Evolutionary conservation across 108 stramenopile species (phyloP).

Genomic region (Discostella stelligeroides): DNA sequence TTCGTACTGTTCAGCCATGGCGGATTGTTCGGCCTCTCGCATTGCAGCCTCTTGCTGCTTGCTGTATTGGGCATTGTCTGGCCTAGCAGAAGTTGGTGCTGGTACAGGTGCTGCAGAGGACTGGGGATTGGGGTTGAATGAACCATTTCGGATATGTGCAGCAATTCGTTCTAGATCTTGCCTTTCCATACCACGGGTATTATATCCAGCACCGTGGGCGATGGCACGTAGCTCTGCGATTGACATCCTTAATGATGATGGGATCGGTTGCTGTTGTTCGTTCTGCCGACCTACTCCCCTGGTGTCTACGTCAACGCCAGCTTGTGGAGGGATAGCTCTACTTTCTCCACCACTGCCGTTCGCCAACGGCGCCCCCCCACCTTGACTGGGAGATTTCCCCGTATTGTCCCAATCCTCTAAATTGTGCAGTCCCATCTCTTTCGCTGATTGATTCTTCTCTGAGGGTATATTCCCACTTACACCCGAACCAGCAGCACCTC

Average conservation of each 20-base stretch:
- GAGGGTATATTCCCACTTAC: conserved; percentile 1
- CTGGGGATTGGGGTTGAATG: conserved; percentile 9
- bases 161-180: conserved; percentile 73
- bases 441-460: conserved; percentile 25
- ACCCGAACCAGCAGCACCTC: conserved; percentile 3
- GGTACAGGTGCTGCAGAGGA: conserved; percentile 8
- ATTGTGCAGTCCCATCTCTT: conserved; percentile 50
- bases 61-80: conserved; percentile 5
- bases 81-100: background rate
- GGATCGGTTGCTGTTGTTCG: conserved; percentile 4
- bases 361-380: background rate
- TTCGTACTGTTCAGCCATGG: conserved; percentile 19
- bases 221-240: conserved; percentile 81
- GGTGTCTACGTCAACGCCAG: conserved; percentile 6
- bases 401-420: conserved; percentile 47
- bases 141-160: conserved; percentile 18
- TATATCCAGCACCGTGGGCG: conserved; percentile 79
- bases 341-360: background rate
- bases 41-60: conserved; percentile 15
- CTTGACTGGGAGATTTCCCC: conserved; percentile 14
- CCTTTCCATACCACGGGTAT: conserved; percentile 87
- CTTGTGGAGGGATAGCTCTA: background rate
- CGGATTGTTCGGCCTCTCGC: conserved; percentile 20
- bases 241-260: conserved; percentile 39
- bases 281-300: conserved; percentile 19